Conservation (phyloP, 2,329 filamentous ascomycete species). For the Colletotrichum zoysiae region DNA sequence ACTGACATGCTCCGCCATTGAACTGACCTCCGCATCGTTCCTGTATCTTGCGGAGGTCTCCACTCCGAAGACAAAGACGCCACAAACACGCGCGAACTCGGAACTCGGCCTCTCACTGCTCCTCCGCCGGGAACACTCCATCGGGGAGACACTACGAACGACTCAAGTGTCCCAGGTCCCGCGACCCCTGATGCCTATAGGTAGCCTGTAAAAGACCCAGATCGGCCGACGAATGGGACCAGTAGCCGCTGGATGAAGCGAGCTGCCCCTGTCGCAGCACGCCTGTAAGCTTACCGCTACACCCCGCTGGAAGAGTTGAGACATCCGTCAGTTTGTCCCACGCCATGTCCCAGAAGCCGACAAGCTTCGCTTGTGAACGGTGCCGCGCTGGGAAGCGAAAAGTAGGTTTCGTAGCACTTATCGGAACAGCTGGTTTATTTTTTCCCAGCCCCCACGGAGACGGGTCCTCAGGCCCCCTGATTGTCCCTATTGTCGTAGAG, state of each 20-base stretch:
- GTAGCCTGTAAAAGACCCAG: neutral
- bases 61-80: conserved; percentile 19
- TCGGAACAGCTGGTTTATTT: neutral
- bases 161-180: neutral
- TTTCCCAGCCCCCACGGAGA: neutral
- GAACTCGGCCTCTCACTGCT: neutral
- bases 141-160: conserved; percentile 7
- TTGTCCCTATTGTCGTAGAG: conserved; percentile 1
- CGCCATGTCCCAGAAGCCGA: conserved; percentile 36
- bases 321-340: neutral
- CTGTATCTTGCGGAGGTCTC: conserved; percentile 33
- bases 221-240: conserved; percentile 15
- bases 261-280: conserved; percentile 10
- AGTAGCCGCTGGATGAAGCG: conserved; percentile 14
- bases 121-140: neutral
- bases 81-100: conserved; percentile 5
- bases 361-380: conserved; percentile 38
- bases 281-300: conserved; percentile 6
- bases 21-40: conserved; percentile 9
- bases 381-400: conserved; percentile 39
- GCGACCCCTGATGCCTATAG: neutral
- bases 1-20: neutral
- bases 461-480: neutral
- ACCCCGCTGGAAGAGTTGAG: neutral
- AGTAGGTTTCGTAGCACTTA: conserved; percentile 8